Conservation (phyloP, 371 early-diverging fungal genomes). For the Lichtheimia ramosa region DNA sequence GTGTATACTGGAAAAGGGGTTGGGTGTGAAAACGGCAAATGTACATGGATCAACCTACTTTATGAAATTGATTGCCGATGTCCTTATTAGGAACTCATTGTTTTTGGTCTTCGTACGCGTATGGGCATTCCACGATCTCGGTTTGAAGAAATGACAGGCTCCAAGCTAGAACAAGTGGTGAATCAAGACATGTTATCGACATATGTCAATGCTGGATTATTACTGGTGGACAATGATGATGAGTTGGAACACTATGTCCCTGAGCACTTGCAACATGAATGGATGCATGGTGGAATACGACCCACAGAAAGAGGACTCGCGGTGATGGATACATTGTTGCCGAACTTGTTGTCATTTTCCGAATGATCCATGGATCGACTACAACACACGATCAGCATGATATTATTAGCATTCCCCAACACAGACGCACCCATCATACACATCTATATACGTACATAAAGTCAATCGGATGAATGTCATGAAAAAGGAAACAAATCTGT, state of each 20-base stretch:
- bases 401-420: too few relatives aligned
- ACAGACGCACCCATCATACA: background rate
- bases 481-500: too few relatives aligned
- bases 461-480: too few relatives aligned
- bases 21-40: too few relatives aligned
- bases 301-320: constrained; percentile 44
- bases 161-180: constrained; percentile 24
- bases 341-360: constrained; percentile 7
- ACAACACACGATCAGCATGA: too few relatives aligned
- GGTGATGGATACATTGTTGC: constrained; percentile 39
- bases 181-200: constrained; percentile 22
- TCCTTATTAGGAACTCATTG: constrained; percentile 56
- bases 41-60: too few relatives aligned
- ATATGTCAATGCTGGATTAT: constrained; percentile 24
- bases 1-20: too few relatives aligned
- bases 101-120: constrained; percentile 72
- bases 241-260: constrained; percentile 17
- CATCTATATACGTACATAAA: too few relatives aligned
- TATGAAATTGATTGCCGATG: background rate
- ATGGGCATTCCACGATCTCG: constrained; percentile 51
- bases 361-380: too few relatives aligned
- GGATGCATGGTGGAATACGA: constrained; percentile 29
- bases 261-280: constrained; percentile 15
- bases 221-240: constrained; percentile 19
- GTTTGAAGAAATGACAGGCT: constrained; percentile 33